Evolutionary conservation across 2,329 filamentous ascomycete species (phyloP), one percentile per base, ranked within the genome.

Genomic region (Exophiala spinifera): DNA sequence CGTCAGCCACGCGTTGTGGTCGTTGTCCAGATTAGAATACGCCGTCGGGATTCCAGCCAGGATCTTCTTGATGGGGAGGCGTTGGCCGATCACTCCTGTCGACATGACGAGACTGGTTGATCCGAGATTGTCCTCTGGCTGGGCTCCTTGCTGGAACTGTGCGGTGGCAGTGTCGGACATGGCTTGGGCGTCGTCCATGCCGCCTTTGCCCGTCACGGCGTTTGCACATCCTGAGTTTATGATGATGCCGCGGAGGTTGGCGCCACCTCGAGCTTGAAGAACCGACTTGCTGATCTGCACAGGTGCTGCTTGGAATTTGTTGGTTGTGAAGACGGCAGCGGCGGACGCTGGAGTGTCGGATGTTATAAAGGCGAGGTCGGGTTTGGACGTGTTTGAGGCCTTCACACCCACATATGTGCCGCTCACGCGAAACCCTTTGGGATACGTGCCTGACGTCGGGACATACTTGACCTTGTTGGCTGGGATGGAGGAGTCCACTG

Each of bases 141-240:
- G 60, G 4, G 68, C 61, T 42, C 55, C 51, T 5, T 70, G 64
- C n/a, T 72, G 72, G 59, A 83, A 83, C 63, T 80, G 82, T 51
- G 82, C 76, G 68, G 96, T 91, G 5, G 91, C 89, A 60, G 83
- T 84, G 58, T 76, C 75, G 14, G 87, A 89, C 94, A 99, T 99
- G 55, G 79, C 81, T 54, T 82, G 79, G 8, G 94, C 94, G 77
- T 99, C 91, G 67, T 96, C 87, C 49, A 95, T 77, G 1, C 94
- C 94, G 42, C 89, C 87, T 70, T 86, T 88, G 46, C 94, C 94
- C 3, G 94, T 99, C 33, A 99, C 94, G 10, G 94, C 94, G 75
- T 99, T 99, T 56, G 94, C 94, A 67, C 92, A 96, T 53, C 94
- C 94, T 11, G 91, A 95, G 73, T 99, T 99, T 72, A 96, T 85